phyloP scores from a whole-genome alignment of 2,329 filamentous ascomycete species.

The Penicillium decumbens region DNA sequence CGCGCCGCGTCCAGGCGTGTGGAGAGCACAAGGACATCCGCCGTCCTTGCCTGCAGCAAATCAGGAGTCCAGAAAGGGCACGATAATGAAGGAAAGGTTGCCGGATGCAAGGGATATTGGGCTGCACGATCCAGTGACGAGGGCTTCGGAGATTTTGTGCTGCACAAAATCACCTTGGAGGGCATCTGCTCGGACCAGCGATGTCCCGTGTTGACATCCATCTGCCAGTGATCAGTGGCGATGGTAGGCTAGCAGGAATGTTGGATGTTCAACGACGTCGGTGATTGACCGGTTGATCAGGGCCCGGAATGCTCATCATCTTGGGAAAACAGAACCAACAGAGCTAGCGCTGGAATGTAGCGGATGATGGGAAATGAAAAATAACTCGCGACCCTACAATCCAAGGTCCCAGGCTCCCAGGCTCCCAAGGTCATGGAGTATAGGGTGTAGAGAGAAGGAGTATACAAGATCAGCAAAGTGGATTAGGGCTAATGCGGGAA shows the following conservation, averaged over 20 bases:
- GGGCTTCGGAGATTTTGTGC: conserved; percentile 35
- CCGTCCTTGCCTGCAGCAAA: conserved; percentile 37
- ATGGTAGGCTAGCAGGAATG: conserved; percentile 33
- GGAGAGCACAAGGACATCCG: conserved; percentile 27
- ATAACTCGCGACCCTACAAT: conserved; percentile 15
- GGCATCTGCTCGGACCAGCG: conserved; percentile 17
- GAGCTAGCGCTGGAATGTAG: conserved; percentile 32
- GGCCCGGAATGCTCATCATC: conserved; percentile 31
- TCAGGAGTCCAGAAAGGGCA: conserved; percentile 35
- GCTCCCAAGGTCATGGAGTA: not conserved
- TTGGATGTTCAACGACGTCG: conserved; percentile 22
- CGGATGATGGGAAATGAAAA: conserved; percentile 10
- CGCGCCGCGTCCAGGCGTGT: conserved; percentile 31
- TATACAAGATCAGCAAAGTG: conserved; percentile 14
- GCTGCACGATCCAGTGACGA: conserved; percentile 36
- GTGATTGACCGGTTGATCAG: conserved; percentile 15
- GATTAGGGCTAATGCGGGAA: conserved; percentile 17
- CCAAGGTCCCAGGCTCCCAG: conserved; percentile 1
- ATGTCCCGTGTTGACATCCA: conserved; percentile 26
- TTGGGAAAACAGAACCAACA: conserved; percentile 22
- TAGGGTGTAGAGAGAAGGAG: conserved; percentile 17
- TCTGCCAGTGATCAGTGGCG: conserved; percentile 28
- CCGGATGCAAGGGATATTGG: conserved; percentile 35
- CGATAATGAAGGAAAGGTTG: conserved; percentile 28
- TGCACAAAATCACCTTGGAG: conserved; percentile 22